These are phyloP conservation scores for Stenogyne calaminthoides DNA, from an alignment of 305 asterid species.

Conservation along the genomic window DNA sequence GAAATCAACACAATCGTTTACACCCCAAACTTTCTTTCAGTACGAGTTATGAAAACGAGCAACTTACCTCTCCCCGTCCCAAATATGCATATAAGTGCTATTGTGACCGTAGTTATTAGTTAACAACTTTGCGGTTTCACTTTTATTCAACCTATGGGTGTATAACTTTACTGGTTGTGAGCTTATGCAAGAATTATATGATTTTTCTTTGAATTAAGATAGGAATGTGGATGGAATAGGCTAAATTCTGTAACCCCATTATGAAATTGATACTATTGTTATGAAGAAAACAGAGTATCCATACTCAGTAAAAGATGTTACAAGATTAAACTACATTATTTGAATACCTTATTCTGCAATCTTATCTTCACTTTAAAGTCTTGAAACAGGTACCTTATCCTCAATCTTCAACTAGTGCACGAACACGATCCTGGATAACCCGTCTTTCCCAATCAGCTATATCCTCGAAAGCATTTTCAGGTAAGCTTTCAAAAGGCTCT, in stretches of 20 bases:
- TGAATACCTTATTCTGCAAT: not conserved
- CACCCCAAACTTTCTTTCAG: too few relatives aligned
- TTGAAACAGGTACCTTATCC: conserved; percentile 19
- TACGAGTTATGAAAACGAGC: too few relatives aligned
- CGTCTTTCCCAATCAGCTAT: conserved; percentile 85
- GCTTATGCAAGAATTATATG: too few relatives aligned
- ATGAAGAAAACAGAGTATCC: not conserved
- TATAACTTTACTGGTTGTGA: too few relatives aligned
- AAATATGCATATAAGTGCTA: too few relatives aligned
- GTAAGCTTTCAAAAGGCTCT: conserved; percentile 79
- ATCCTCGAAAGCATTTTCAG: conserved; percentile 65
- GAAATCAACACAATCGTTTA: too few relatives aligned
- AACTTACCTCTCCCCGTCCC: too few relatives aligned
- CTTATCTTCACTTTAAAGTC: not conserved
- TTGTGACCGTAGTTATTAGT: too few relatives aligned
- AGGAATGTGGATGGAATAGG: not conserved
- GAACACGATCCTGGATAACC: conserved; percentile 72
- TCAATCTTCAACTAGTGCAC: conserved; percentile 57
- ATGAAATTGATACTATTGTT: too few relatives aligned
- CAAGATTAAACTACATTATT: not conserved
- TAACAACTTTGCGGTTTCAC: too few relatives aligned
- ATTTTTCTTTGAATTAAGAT: too few relatives aligned
- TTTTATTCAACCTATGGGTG: too few relatives aligned
- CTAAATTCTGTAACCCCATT: not conserved
- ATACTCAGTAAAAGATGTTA: not conserved